Conservation (phyloP, 345 rosid genomes). For the Moricandia arvensis region DNA sequence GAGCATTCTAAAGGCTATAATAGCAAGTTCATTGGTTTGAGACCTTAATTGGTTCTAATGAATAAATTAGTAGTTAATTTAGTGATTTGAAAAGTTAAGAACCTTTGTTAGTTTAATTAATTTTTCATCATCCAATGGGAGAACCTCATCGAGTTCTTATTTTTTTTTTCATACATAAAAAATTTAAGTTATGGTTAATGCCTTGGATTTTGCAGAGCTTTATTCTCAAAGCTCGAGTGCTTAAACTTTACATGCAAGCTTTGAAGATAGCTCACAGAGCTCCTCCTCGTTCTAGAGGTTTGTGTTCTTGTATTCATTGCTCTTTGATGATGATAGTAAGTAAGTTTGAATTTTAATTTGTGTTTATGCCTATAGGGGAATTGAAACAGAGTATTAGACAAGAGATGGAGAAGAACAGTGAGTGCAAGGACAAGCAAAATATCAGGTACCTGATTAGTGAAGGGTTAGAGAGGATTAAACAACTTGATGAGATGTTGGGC, state of each 20-base stretch:
- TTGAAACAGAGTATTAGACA: slow-evolving; percentile 58
- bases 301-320: neutral
- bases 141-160: too few species aligned
- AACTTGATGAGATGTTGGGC: slow-evolving; percentile 76
- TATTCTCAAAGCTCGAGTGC: slow-evolving; percentile 76
- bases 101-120: too few species aligned
- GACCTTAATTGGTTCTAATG: too few species aligned
- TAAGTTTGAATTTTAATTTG: neutral
- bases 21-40: too few species aligned
- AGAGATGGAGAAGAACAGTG: slow-evolving; percentile 69
- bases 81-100: too few species aligned
- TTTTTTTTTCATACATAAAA: too few species aligned
- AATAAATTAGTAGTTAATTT: too few species aligned
- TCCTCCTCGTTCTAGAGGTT: slow-evolving; percentile 66
- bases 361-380: slow-evolving; percentile 41
- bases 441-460: slow-evolving; percentile 71
- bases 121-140: too few species aligned
- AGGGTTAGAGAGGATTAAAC: slow-evolving; percentile 69
- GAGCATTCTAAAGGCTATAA: too few species aligned
- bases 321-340: neutral
- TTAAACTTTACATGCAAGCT: slow-evolving; percentile 81
- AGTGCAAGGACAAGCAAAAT: slow-evolving; percentile 66
- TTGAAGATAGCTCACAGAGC: slow-evolving; percentile 70
- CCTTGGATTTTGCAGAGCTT: slow-evolving; percentile 70
- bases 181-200: slow-evolving; percentile 40